Evolutionary conservation across 495 filamentous ascomycete species (phyloP).

Genomic region (Bombardia bombarda): DNA sequence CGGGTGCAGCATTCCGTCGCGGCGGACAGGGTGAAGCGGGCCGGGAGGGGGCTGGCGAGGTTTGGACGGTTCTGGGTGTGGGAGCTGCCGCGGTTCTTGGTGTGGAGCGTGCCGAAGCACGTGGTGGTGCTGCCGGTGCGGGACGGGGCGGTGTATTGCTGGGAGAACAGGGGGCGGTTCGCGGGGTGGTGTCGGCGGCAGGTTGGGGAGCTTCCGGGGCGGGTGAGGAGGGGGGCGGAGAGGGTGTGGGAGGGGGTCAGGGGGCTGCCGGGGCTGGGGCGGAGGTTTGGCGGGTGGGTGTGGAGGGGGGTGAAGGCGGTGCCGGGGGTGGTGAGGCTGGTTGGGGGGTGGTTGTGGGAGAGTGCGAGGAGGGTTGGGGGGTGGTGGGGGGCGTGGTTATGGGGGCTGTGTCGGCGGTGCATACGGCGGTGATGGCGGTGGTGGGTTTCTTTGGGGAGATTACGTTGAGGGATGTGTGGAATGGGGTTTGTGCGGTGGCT

Average conservation of each 20-base stretch:
- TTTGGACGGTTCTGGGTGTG: conserved; percentile 21
- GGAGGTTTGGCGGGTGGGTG: conserved; percentile 5
- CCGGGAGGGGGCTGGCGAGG: conserved; percentile 12
- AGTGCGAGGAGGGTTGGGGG: conserved; percentile 18
- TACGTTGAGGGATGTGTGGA: conserved; percentile 31
- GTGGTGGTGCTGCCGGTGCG: conserved; percentile 18
- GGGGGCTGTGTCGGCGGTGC: conserved; percentile 23
- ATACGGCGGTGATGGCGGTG: conserved; percentile 27
- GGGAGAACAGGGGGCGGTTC: conserved; percentile 17
- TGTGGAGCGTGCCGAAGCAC: conserved; percentile 27
- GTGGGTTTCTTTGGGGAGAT: conserved; percentile 28
- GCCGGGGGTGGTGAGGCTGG: conserved; percentile 20
- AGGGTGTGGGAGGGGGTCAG: conserved; percentile 6
- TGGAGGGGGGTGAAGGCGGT: conserved; percentile 21
- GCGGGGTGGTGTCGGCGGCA: conserved; percentile 18
- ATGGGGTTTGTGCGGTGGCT: conserved; percentile 23
- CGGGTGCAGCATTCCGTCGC: conserved; percentile 12
- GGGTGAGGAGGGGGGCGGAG: conserved; percentile 13
- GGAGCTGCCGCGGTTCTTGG: conserved; percentile 21
- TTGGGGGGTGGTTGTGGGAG: conserved; percentile 24
- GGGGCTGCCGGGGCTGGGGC: conserved; percentile 12
- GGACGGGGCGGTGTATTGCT: conserved; percentile 15
- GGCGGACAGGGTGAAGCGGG: conserved; percentile 12
- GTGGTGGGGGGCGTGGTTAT: conserved; percentile 20
- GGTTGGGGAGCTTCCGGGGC: conserved; percentile 15